Evolutionary conservation across 2,329 filamentous ascomycete genomes (phyloP), one percentile per base, ranked within the genome.

Genomic region (Pseudogymnoascus destructans): DNA sequence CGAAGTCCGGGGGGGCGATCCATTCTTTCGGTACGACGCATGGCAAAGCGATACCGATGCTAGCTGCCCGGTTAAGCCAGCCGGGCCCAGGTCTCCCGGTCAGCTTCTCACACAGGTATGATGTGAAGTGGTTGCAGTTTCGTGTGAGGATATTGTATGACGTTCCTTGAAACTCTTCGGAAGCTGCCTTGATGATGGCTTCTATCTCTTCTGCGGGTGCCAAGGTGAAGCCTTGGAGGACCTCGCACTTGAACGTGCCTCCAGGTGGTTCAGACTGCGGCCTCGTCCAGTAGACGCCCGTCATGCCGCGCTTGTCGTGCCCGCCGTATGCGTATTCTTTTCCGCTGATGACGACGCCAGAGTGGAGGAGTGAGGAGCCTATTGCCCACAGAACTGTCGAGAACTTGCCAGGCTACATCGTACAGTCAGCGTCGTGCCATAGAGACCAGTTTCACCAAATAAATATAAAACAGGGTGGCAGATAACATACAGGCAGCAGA

Each of bases 81-180:
- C 71, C 72, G 0, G 89, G 89, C 0, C 86, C 86, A 0, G 82
- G 74, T 49, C 80, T 78, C 5, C 84, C 81, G 1, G 87, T 92
- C 58, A 95, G 77, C 63, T 80, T 80, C 68, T 85, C 76, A 71
- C 86, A 90, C 15, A 95, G 77, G 65, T 86, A 82, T 17, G 82
- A 82, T 1, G 88, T 92, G 69, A 95, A 95, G 70, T 95, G 89
- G 70, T 95, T 95, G 77, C 89, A 95, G 71, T 95, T 95, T 65
- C 83, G 83, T 17, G 84, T 89, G 46, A 95, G 77, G 11, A 95
- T 79, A 66, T 93, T 92, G 71, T 95, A 93, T 11, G 79, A 79
- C 0, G 83, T 83, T 21, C 89, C 89, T 59, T 83, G 77, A 66
- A 93, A 95, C 64, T 84, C 78, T 40, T 85, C 79, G 1, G 85